Evolutionary conservation across 371 early-diverging fungal species (phyloP).

Genomic region (Mortierella sp.): DNA sequence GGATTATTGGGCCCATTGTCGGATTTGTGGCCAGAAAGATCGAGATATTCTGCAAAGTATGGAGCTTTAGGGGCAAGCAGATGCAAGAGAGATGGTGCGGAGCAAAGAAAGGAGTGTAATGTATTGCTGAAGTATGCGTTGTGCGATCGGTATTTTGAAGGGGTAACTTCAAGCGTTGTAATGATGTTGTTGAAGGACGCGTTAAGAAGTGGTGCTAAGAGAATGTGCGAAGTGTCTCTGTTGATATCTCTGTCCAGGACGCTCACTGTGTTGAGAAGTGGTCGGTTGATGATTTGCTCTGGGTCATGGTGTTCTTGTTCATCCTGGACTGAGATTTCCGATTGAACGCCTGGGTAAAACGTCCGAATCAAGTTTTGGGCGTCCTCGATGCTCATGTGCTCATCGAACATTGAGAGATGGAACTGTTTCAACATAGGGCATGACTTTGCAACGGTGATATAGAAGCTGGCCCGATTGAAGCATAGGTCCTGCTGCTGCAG

Average conservation of each 20-base stretch:
- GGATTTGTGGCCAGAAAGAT: background rate
- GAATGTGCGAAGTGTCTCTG: background rate
- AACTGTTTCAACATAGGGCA: conserved; percentile 12
- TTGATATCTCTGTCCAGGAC: background rate
- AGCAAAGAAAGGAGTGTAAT: conserved; percentile 21
- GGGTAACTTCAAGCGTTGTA: conserved; percentile 13
- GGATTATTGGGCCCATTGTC: too few relatives aligned
- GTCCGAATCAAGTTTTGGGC: background rate
- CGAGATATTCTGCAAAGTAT: conserved; percentile 21
- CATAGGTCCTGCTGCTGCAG: background rate
- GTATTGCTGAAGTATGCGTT: background rate
- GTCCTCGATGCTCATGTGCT: conserved; percentile 1
- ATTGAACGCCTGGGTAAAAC: background rate
- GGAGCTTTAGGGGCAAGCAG: conserved; percentile 8
- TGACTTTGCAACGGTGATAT: background rate
- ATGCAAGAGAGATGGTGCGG: conserved; percentile 11
- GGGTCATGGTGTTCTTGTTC: background rate
- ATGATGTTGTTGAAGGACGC: background rate
- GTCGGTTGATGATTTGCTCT: background rate
- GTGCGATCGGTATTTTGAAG: background rate
- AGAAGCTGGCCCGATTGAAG: conserved; percentile 13
- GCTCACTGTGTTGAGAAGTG: background rate
- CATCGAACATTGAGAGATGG: conserved; percentile 10
- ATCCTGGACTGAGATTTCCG: background rate
- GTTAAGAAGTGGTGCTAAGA: background rate